Percentiles rank a stretch among this genome's conserved stretches.
phyloP scores from a whole-genome alignment of 176 grass and related monocot genomes.

The Typha latifolia region DNA sequence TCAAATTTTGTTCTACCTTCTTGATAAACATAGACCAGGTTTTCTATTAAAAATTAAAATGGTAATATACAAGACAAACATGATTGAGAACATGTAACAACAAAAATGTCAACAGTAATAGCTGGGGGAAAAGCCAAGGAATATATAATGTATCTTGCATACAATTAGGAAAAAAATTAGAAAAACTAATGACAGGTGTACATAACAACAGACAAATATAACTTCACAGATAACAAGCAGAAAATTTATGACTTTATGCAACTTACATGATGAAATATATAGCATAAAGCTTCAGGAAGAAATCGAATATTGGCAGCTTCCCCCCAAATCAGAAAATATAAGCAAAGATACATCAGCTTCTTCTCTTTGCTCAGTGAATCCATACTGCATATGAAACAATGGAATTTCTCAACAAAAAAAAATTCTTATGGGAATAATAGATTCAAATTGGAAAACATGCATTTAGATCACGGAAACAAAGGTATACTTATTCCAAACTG shows the following conservation, averaged over 20 bases:
- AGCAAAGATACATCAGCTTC: constrained; percentile 77
- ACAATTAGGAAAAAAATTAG: too few species aligned
- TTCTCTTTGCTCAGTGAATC: constrained; percentile 74
- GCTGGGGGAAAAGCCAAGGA: too few species aligned
- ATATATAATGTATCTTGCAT: too few species aligned
- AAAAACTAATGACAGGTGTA: too few species aligned
- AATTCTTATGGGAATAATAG: background rate
- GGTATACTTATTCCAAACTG: constrained; percentile 65
- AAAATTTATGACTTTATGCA: background rate
- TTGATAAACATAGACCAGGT: too few species aligned
- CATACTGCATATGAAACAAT: constrained; percentile 33
- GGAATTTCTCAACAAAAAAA: constrained; percentile 11
- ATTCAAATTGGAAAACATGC: background rate
- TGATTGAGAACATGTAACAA: too few species aligned
- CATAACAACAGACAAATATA: background rate
- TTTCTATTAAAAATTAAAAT: too few species aligned
- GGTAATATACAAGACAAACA: too few species aligned
- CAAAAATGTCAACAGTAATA: too few species aligned
- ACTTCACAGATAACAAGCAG: constrained; percentile 15
- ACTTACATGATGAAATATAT: constrained; percentile 86
- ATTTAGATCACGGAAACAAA: constrained; percentile 7
- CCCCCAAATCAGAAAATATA: constrained; percentile 97
- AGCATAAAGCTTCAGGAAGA: constrained; percentile 90
- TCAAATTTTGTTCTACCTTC: too few species aligned
- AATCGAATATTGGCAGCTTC: constrained; percentile 88